Percentiles rank a stretch among this genome's conserved stretches.
Evolutionary conservation across 768 basidiomycete genomes (phyloP).

Genomic region (Serendipita vermifera): DNA sequence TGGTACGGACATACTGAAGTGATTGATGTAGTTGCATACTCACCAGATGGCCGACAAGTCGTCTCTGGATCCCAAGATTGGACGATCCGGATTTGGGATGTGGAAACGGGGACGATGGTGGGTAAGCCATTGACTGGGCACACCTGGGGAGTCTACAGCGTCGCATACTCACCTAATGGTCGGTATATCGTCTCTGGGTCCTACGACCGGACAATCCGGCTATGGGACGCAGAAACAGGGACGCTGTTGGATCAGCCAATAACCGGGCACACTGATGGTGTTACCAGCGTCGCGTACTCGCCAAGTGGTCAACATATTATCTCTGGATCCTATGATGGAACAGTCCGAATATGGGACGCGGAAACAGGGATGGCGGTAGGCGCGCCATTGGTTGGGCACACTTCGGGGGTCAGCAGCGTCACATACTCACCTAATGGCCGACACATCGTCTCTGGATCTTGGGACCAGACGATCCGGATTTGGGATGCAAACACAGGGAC

Average conservation of each 20-base stretch:
- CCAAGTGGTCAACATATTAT: too few relatives aligned
- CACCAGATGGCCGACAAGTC: not conserved
- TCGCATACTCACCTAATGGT: constrained; percentile 9
- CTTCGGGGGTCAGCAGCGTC: too few relatives aligned
- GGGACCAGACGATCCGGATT: too few relatives aligned
- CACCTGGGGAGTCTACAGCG: not conserved
- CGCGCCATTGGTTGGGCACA: too few relatives aligned
- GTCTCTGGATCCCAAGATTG: constrained; percentile 11
- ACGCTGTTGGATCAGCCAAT: constrained; percentile 16
- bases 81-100: constrained; percentile 14
- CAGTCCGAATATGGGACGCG: too few relatives aligned
- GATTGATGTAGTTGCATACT: constrained; percentile 9
- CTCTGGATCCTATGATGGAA: too few relatives aligned
- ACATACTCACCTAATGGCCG: constrained; percentile 19
- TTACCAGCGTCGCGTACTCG: too few relatives aligned
- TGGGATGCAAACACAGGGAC: too few relatives aligned
- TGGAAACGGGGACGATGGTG: constrained; percentile 19
- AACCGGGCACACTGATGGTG: constrained; percentile 16
- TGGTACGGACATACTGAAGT: not conserved
- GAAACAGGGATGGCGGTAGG: too few relatives aligned
- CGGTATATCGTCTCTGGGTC: constrained; percentile 8
- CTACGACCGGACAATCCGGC: constrained; percentile 9
- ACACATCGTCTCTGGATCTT: too few relatives aligned
- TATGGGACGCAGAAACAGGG: constrained; percentile 19
- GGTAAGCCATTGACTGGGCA: constrained; percentile 12